Conservation (phyloP, 805 yeast species). For the Allodekkera sacchari region DNA sequence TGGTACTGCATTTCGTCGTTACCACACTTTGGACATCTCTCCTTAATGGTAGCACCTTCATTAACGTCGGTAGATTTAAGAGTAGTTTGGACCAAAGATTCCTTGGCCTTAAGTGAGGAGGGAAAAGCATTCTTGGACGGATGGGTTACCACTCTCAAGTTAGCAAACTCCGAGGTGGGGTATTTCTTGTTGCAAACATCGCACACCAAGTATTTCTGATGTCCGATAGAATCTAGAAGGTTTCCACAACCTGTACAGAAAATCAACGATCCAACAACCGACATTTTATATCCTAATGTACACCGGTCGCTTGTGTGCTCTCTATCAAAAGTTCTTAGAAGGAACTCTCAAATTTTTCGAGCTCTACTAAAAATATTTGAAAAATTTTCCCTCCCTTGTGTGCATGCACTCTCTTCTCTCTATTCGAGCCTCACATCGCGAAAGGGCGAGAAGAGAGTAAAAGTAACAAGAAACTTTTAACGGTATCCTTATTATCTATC, state of each 20-base stretch:
- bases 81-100: conserved; percentile 84
- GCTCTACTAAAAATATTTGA: no score
- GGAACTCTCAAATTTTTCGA: no score
- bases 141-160: conserved; percentile 77
- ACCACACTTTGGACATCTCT: conserved; percentile 98
- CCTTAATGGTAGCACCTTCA: conserved; percentile 95
- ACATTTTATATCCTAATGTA: conserved; percentile 46
- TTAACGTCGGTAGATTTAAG: conserved; percentile 70
- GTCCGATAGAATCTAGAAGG: conserved; percentile 61
- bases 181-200: conserved; percentile 34
- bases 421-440: no score
- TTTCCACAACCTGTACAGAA: conserved; percentile 94
- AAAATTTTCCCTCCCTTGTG: no score
- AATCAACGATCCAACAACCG: conserved; percentile 90
- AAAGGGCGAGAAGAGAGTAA: no score
- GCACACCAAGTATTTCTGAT: conserved; percentile 19
- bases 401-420: no score
- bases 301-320: background rate
- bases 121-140: conserved; percentile 95
- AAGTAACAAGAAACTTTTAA: no score
- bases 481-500: no score
- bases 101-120: conserved; percentile 67
- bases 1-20: conserved; percentile 98
- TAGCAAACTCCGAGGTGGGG: conserved; percentile 46
- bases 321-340: no score